phyloP scores from a whole-genome alignment of 805 yeast genomes.

The Yamadazyma paraphyllophila region DNA sequence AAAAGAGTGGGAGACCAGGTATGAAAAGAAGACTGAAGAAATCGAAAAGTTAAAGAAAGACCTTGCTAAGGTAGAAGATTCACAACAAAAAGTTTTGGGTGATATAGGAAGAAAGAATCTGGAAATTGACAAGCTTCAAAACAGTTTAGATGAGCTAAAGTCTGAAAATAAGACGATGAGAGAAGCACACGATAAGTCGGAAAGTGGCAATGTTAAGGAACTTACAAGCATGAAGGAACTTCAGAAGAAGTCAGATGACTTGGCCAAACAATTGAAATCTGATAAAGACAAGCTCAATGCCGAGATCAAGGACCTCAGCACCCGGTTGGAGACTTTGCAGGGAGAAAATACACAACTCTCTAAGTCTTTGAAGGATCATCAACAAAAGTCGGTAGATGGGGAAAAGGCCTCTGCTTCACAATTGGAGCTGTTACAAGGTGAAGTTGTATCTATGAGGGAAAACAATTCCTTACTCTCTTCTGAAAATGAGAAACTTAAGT shows the following conservation, averaged over 20 bases:
- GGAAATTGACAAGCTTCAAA: not conserved
- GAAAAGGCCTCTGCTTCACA: not conserved
- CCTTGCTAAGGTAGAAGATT: not conserved
- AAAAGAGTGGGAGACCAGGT: not conserved
- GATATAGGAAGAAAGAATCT: not conserved
- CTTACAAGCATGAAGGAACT: not conserved
- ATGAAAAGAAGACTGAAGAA: slow-evolving; percentile 1
- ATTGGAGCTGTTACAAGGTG: too few relatives aligned
- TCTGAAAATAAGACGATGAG: not conserved
- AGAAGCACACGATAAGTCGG: not conserved
- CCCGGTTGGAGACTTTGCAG: not conserved
- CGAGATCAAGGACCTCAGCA: not conserved
- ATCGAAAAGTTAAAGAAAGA: not conserved
- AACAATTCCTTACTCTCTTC: too few relatives aligned
- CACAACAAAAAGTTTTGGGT: not conserved
- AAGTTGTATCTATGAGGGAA: too few relatives aligned
- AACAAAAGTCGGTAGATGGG: too few relatives aligned
- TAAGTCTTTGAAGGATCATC: not conserved
- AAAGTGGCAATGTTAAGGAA: not conserved
- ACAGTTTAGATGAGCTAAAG: not conserved
- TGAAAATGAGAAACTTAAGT: too few relatives aligned
- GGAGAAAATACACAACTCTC: not conserved
- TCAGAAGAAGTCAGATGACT: not conserved
- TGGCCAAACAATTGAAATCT: not conserved
- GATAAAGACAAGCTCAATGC: not conserved